Evolutionary conservation across 805 yeast genomes (phyloP), one percentile per base, ranked within the genome.

Genomic region (Ogataea methylovora): DNA sequence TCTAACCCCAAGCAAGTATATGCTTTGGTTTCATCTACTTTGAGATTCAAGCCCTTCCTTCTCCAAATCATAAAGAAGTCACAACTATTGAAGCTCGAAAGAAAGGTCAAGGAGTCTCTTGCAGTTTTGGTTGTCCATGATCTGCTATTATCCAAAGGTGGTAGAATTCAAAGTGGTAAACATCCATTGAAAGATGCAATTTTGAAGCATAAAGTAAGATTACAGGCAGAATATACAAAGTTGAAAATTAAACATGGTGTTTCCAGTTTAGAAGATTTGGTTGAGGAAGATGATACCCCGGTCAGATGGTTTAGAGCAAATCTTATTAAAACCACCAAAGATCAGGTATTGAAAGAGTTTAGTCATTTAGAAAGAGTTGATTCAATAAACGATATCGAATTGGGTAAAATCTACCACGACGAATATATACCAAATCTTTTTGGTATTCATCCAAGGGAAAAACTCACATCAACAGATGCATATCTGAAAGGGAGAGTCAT

Each of bases 141-240:
- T 59, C 63, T 86, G 34, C 56, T 88, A 5, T 69, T 92, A 37
- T 71, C 90, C 5, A 72, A 76, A 42, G 68, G 76, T 19, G 92
- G 94, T 9, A 63, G 96, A 41, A 81, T 90, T 39, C 94, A 86
- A 52, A 80, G 86, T 67, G 94, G 94, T 6, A 88, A 87, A 48
- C 86, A 81, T 41, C 84, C 90, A 1, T 68, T 86, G 38, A 92
- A 92, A 51, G 92, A 84, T 32, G 81, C 84, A 10, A 66, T 92
- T 4, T 60, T 92, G 36, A 69, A 76, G 39, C 81, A 87, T 54
- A 84, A 83, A 55, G 79, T 94, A 0, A 65, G 97, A 45, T 62
- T 90, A 32, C 77, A 76, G 37, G 88, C 94, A 2, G 97, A 92
- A 52, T 64, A 83, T 38, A 82, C 76, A 16, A 84, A 83, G 49